Conservation (phyloP, 2,329 filamentous ascomycete species). For the Cytospora leucostoma region DNA sequence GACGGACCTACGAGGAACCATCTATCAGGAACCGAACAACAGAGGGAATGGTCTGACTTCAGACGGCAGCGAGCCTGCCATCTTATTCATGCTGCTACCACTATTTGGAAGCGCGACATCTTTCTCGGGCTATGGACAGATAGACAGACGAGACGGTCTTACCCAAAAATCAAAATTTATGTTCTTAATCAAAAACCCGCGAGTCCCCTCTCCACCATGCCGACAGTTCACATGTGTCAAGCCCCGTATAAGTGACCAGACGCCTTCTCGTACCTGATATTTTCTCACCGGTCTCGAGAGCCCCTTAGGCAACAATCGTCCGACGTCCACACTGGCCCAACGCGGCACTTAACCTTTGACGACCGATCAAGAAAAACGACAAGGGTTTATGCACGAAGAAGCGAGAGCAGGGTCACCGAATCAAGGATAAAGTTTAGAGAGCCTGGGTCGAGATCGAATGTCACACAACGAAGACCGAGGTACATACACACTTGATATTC, state of each 20-base stretch:
- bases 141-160: constrained; percentile 17
- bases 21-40: constrained; percentile 2
- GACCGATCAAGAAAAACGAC: neutral
- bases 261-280: neutral
- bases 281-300: neutral
- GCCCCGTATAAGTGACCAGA: neutral
- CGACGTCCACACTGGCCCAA: neutral
- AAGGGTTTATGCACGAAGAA: neutral
- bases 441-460: neutral
- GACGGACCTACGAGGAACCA: constrained; percentile 11
- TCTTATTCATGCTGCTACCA: constrained; percentile 18
- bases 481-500: neutral
- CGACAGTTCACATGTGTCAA: neutral
- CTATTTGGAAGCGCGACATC: constrained; percentile 9
- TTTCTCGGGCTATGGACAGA: constrained; percentile 22
- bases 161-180: constrained; percentile 18
- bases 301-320: neutral
- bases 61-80: constrained; percentile 10
- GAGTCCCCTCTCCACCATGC: neutral
- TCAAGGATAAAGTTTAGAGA: neutral
- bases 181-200: constrained; percentile 15
- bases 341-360: neutral
- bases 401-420: neutral
- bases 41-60: constrained; percentile 11
- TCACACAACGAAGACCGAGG: neutral